Conservation (phyloP, 192 early-diverging fungal species). For the Entomortierella beljakovae region DNA sequence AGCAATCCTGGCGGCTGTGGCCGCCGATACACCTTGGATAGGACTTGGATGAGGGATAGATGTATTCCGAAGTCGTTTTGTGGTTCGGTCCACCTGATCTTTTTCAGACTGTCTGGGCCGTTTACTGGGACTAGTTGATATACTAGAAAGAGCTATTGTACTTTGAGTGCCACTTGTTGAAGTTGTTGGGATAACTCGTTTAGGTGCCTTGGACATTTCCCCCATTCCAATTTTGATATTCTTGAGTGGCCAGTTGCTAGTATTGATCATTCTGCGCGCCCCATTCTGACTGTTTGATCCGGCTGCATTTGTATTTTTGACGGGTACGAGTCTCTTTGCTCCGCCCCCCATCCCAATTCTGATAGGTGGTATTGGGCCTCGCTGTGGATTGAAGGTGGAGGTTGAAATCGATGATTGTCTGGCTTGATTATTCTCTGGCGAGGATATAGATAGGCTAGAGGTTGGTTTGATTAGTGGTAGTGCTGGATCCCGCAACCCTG, state of each 20-base stretch:
- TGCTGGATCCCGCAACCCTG: constrained; percentile 16
- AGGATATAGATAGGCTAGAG: constrained; percentile 4
- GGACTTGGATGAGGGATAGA: not conserved
- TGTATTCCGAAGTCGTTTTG: constrained; percentile 12
- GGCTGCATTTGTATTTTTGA: not conserved
- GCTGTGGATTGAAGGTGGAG: not conserved
- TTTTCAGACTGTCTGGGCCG: constrained; percentile 9
- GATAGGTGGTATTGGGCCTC: not conserved
- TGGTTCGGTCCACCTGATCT: not conserved
- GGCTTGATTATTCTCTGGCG: not conserved
- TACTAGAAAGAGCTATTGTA: not conserved
- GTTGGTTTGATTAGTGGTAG: constrained; percentile 9
- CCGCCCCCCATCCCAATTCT: constrained; percentile 22
- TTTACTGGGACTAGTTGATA: constrained; percentile 13
- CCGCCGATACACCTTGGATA: constrained; percentile 19
- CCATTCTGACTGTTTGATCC: constrained; percentile 3
- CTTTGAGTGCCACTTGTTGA: constrained; percentile 1
- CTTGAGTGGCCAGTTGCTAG: not conserved
- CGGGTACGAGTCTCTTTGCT: constrained; percentile 23
- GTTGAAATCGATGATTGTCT: not conserved
- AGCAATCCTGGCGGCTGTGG: constrained; percentile 33
- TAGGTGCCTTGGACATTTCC: not conserved
- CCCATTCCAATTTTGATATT: not conserved
- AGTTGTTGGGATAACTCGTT: not conserved
- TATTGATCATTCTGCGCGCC: constrained; percentile 8